Evolutionary conservation across 306 rosid species (phyloP), one percentile per base, ranked within the genome.

Genomic region (Parietaria judaica): DNA sequence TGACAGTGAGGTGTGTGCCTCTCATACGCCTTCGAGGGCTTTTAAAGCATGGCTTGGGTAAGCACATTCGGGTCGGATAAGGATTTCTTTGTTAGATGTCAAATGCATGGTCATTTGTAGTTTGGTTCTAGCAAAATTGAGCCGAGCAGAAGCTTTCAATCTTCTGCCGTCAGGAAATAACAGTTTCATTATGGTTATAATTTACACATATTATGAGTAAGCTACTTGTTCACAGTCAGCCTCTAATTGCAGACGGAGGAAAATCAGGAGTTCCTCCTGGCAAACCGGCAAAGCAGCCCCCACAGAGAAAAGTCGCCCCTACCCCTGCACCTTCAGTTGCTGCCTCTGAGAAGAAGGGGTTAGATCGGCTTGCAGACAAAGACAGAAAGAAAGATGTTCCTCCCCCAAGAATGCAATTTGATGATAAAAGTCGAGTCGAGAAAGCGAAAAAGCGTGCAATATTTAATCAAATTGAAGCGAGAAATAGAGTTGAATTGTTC

Each of bases 351-450:
- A 90, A 78, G 80, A 90, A 80, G 56, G 78, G 86, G 15, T 77
- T 79, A 16, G 84, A 82, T 70, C 85, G 80, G 54, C 59, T 72
- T 14, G 64, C 64, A 11, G 97, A 87, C 53, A 88, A 85, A 76
- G 96, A 85, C 34, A 87, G 94, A 76, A 90, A 81, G 80, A 90
- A 84, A 76, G 97, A 90, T 64, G 83, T 60, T 43, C 95, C 86
- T 78, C 74, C 80, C 78, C 95, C 90, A 1, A 88, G 82, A 34
- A 72, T 83, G 95, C 97, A 90, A 76, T 87, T 73, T 79, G 97
- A 87, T 67, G 94, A 83, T 68, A 78, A 76, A 73, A 77, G 10
- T 48, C 76, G 94, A 61, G 84, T 84, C 62, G 94, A 81, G 31
- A 90, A 81, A 79, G 94, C 90, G 53, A 90, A 83, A 76, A 83